Evolutionary conservation across 305 asterid species (phyloP), one percentile per base, ranked within the genome.

Genomic region (Vinca major): DNA sequence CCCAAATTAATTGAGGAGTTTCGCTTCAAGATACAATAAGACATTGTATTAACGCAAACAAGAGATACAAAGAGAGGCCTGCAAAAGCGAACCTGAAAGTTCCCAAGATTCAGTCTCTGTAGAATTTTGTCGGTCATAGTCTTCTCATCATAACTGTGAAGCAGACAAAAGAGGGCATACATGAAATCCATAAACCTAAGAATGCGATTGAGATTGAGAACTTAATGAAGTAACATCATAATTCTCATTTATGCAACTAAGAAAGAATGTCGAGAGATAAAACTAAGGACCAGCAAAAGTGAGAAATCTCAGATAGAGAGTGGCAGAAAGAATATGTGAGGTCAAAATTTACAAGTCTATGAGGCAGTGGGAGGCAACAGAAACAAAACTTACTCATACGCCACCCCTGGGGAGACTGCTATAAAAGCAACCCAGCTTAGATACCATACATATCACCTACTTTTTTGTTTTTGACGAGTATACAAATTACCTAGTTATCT

Each of bases 131-230:
- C 89, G 0, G 96, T 89, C 80, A 89, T 82, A 62, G 86, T 79
- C 80, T 87, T 91, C 61, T 89, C 99, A 88, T 94, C 96, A 77
- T 73, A 91, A 80, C 99, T 94, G 95, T 44, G 73, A 45, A 77
- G 71, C 68, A 80, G 56, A 82, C 53, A 71, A 21, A 50, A 71
- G 44, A 56, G 56, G 73, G 11, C 39, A 57, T 26, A 78, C 45
- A 51, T 51, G 37, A 75, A 75, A 51, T 70, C 65, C 65, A 60
- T 57, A 47, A 74, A 20, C 52, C 44, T n/a, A 20, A 68, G 56
- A 78, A 26, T 53, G 60, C 45, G 47, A 62, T 48, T 58, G 60
- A 49, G 47, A 62, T 48, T 58, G 3, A 63, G 11, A 77, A 50
- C 33, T 26, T 26, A 0, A 40, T 63, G 67, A 19, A 44, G 20